phyloP scores from a whole-genome alignment of 176 grass and related monocot genomes.

The Eleusine indica region DNA sequence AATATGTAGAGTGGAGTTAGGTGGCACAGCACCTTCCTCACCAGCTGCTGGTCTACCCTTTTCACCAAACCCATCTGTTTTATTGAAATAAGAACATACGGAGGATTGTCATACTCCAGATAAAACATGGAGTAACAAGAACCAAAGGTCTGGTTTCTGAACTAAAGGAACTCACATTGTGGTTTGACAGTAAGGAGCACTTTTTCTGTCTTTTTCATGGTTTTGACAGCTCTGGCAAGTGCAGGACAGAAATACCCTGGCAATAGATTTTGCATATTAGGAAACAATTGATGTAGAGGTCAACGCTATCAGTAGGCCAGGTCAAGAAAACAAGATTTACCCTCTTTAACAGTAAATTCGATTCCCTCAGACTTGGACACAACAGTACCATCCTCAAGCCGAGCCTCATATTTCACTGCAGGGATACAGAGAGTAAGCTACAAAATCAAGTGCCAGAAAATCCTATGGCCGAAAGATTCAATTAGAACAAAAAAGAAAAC shows the following conservation, averaged over 20 bases:
- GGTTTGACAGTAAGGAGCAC: conserved; percentile 86
- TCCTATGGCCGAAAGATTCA: not conserved
- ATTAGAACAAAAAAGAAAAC: not conserved
- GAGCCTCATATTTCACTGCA: conserved; percentile 86
- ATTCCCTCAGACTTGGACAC: conserved; percentile 74
- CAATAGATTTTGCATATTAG: conserved; percentile 40
- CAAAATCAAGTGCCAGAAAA: not conserved
- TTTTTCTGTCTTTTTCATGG: conserved; percentile 90
- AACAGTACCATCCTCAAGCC: conserved; percentile 75
- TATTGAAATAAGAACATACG: not conserved
- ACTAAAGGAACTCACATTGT: conserved; percentile 66
- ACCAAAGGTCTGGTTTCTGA: not conserved
- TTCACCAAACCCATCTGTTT: conserved; percentile 90
- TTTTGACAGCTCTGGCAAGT: conserved; percentile 79
- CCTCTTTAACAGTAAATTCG: conserved; percentile 94
- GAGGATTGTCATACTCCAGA: not conserved
- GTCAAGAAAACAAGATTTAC: conserved; percentile 34
- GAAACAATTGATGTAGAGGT: not conserved
- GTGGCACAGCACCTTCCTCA: conserved; percentile 62
- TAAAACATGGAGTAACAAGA: not conserved
- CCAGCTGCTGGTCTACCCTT: conserved; percentile 69
- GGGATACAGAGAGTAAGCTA: conserved; percentile 18
- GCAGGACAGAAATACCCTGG: conserved; percentile 82
- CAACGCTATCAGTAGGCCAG: not conserved
- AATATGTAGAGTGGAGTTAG: conserved; percentile 65